Evolutionary conservation across 148 eudicot genomes (phyloP), one percentile per base, ranked within the genome.

Genomic region (Silene latifolia): DNA sequence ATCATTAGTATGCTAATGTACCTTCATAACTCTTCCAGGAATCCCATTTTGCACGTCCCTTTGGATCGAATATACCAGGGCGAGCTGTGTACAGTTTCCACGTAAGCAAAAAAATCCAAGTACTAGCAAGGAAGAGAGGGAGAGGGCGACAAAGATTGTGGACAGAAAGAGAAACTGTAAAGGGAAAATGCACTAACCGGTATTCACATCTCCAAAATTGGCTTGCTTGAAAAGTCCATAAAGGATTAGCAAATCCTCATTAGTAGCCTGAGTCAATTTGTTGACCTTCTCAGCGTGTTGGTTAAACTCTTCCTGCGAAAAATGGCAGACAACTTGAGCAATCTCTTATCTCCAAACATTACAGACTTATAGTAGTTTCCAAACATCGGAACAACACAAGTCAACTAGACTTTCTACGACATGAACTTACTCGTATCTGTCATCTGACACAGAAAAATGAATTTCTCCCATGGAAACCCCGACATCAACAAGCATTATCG

Each of bases 11-110:
- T n/a, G 47, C 3, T 51, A 29, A 20, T 57, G 12, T 89, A 94
- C 99, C 99, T 89, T 96, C 94, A 78, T 81, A 82, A 42, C 86
- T 86, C 87, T 96, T 90, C 99, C 99, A 96, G 29, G 98, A 93
- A 80, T 96, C 99, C 97, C 96, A 96, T 83, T 96, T 96, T 3
- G 92, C 92, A 35, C 83, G 86, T 69, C 90, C 99, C 86, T 77
- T 89, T 83, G 80, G 71, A 83, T 88, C 87, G 56, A 96, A 87
- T 13, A 96, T 84, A 48, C 99, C 98, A 18, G 99, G 99, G 60
- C 99, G 97, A 67, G 71, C 99, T 96, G 90, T 56, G 66, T 24
- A 69, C 47, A 24, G 24, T 44, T 72, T 48, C 44, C 25, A 72
- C 7, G 57, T 7, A 18, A 42, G 25, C 29, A 57, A 35, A 68